These are phyloP conservation scores for Gossypium mustelinum DNA, from an alignment of 345 rosid species.

Conservation along the genomic window DNA sequence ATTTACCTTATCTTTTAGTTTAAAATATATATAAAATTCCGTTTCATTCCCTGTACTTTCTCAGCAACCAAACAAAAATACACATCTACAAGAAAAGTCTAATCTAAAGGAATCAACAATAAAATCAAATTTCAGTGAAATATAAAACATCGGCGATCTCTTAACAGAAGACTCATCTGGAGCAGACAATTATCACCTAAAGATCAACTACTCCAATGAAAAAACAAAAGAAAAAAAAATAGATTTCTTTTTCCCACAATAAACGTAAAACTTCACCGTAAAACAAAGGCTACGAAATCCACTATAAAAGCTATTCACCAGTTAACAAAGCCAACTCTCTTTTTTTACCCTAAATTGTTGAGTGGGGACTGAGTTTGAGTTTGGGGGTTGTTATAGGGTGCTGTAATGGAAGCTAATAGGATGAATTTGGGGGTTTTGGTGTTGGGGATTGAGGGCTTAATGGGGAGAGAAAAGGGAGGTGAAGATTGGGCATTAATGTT, in stretches of 20 bases:
- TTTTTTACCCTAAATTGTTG: neutral
- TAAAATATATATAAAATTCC: neutral
- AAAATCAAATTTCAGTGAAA: neutral
- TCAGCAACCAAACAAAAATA: constrained; percentile 18
- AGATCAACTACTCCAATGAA: constrained; percentile 18
- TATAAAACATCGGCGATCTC: constrained; percentile 6
- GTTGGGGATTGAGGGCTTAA: no score
- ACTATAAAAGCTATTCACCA: neutral
- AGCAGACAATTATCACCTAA: neutral
- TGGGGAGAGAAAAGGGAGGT: no score
- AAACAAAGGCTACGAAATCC: constrained; percentile 16
- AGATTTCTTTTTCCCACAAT: neutral
- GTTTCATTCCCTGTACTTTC: constrained; percentile 12
- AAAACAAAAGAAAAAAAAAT: constrained; percentile 8
- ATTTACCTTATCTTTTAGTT: constrained; percentile 1
- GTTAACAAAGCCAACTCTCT: neutral
- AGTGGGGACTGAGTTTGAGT: no score
- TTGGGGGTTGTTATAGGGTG: no score
- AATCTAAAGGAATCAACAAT: neutral
- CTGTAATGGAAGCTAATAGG: no score
- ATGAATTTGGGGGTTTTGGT: no score
- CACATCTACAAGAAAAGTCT: neutral
- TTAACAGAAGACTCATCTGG: constrained; percentile 27
- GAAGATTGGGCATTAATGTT: no score
- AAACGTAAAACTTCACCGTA: neutral